Evolutionary conservation across 2,329 filamentous ascomycete species (phyloP).

Genomic region (Penicillium sp.): DNA sequence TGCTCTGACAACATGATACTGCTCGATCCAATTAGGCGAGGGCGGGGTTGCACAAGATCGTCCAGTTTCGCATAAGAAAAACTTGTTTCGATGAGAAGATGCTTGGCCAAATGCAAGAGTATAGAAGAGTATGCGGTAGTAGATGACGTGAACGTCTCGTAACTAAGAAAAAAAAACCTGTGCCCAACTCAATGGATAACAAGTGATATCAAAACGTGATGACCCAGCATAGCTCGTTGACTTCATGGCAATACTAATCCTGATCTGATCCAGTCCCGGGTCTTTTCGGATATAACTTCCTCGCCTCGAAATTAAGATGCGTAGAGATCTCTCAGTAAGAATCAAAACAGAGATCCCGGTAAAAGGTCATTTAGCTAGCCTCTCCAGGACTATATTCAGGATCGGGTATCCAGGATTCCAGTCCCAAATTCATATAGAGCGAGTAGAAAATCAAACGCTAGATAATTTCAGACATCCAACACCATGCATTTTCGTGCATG

Average conservation of each 20-base stretch:
- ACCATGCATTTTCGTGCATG: background rate
- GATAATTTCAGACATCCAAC: background rate
- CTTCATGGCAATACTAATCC: slow-evolving; percentile 1
- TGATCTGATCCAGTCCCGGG: background rate
- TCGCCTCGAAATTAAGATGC: background rate
- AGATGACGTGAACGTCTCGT: background rate
- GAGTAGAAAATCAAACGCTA: background rate
- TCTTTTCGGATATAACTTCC: background rate
- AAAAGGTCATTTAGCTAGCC: background rate
- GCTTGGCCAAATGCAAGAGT: background rate
- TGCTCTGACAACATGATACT: background rate
- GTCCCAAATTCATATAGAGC: background rate
- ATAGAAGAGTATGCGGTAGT: background rate
- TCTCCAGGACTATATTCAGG: background rate
- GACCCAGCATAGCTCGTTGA: background rate
- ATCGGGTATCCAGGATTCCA: background rate
- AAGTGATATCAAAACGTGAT: background rate
- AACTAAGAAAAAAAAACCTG: background rate
- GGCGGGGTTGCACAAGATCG: background rate
- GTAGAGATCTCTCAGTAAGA: background rate
- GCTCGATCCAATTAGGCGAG: background rate
- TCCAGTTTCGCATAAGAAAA: background rate
- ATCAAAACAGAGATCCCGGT: background rate
- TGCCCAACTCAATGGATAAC: background rate
- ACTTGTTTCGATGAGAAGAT: background rate